A percentile compares a stretch with the other conserved stretches of the same genome.
Evolutionary conservation across 345 rosid genomes (phyloP).

Genomic region (Citrus sp.): DNA sequence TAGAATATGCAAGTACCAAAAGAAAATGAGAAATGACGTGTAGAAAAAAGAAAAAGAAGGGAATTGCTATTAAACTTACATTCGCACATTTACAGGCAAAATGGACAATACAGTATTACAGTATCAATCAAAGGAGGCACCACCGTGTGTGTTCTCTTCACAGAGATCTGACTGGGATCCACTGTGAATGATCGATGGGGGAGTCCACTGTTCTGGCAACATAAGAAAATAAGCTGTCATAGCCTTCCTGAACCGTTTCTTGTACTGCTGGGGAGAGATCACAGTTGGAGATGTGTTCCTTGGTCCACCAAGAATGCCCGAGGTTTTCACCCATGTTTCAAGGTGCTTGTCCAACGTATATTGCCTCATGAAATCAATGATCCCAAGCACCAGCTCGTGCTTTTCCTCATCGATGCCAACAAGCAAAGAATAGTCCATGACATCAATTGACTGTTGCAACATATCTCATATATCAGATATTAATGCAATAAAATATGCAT

Average conservation of each 20-base stretch:
- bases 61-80: slow-evolving; percentile 9
- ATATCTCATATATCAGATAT: slow-evolving; percentile 4
- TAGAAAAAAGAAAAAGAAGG: not conserved
- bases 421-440: slow-evolving; percentile 91
- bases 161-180: slow-evolving; percentile 43
- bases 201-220: slow-evolving; percentile 96
- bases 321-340: slow-evolving; percentile 86
- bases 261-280: slow-evolving; percentile 88
- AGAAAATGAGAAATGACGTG: not conserved
- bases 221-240: slow-evolving; percentile 88
- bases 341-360: slow-evolving; percentile 99
- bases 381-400: slow-evolving; percentile 80
- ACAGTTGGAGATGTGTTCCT: slow-evolving; percentile 76
- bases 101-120: not conserved
- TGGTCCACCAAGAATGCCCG: slow-evolving; percentile 79
- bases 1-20: not conserved
- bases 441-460: slow-evolving; percentile 71
- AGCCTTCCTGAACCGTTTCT: slow-evolving; percentile 91
- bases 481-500: not conserved
- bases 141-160: slow-evolving; percentile 32
- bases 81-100: slow-evolving; percentile 15
- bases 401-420: slow-evolving; percentile 85
- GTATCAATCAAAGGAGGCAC: slow-evolving; percentile 23
- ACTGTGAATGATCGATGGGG: slow-evolving; percentile 39
- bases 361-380: slow-evolving; percentile 95